phyloP scores from a whole-genome alignment of 2,329 filamentous ascomycete species.

The Cytospora mali region DNA sequence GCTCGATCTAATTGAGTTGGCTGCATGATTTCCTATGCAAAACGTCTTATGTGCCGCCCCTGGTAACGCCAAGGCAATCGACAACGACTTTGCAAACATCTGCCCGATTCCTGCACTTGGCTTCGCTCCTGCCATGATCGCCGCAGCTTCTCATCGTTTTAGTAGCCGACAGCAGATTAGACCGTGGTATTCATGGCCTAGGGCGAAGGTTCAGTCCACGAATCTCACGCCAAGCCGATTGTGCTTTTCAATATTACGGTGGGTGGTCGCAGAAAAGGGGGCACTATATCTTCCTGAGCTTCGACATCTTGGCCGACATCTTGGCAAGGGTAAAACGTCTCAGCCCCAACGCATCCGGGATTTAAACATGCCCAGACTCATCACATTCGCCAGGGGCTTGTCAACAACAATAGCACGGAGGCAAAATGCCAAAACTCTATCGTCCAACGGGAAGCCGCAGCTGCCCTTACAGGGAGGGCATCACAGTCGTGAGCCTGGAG shows the following conservation, averaged over 20 bases:
- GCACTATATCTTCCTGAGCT: not conserved
- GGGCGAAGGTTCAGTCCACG: not conserved
- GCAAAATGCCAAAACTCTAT: not conserved
- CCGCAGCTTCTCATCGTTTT: not conserved
- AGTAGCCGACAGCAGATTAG: not conserved
- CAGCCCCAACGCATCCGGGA: not conserved
- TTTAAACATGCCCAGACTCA: not conserved
- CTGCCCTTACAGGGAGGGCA: conserved; percentile 42
- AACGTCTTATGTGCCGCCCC: not conserved
- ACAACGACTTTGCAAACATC: no score
- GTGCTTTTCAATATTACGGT: not conserved
- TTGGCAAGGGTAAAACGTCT: not conserved
- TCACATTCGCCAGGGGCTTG: not conserved
- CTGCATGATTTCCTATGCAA: not conserved
- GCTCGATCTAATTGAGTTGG: not conserved
- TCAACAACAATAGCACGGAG: not conserved
- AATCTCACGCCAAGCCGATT: not conserved
- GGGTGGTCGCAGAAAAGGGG: not conserved
- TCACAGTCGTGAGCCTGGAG: conserved; percentile 55
- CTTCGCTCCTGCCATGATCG: not conserved
- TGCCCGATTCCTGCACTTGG: no score
- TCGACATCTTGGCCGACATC: not conserved
- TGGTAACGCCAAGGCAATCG: no score
- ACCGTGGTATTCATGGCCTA: not conserved
- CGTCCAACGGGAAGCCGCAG: not conserved